Evolutionary conservation across 1,284 basidiomycete species (phyloP).

Genomic region (Takashimella koratensis): DNA sequence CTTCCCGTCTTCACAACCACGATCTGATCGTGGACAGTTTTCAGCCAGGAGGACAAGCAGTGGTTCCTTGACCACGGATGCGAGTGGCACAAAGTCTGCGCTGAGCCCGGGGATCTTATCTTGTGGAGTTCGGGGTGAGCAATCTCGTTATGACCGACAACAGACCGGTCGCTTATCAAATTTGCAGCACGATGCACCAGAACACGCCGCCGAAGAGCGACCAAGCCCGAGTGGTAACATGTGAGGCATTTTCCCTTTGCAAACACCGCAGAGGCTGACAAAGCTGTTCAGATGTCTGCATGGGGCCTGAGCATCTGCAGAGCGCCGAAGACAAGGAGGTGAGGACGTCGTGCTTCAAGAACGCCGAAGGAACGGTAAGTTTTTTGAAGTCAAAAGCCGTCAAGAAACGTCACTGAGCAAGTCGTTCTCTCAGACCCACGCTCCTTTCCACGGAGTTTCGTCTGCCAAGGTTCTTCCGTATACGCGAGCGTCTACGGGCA

Average conservation of each 20-base stretch:
- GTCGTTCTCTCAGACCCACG: background rate
- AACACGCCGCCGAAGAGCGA: slow-evolving; percentile 13
- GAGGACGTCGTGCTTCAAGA: background rate
- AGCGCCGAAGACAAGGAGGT: background rate
- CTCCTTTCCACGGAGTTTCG: background rate
- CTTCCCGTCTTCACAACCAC: too few relatives aligned
- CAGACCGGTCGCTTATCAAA: slow-evolving; percentile 10
- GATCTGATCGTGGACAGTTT: too few relatives aligned
- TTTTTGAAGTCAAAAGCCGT: background rate
- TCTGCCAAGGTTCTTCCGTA: background rate
- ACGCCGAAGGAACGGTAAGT: background rate
- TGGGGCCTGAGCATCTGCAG: background rate
- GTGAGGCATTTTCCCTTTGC: too few relatives aligned
- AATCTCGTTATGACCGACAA: background rate
- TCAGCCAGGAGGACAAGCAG: background rate
- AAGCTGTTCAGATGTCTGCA: background rate
- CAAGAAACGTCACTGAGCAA: background rate
- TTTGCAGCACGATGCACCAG: slow-evolving; percentile 20
- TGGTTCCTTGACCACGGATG: slow-evolving; percentile 29
- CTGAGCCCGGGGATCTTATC: slow-evolving; percentile 23
- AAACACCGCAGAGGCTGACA: too few relatives aligned
- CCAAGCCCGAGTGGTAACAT: slow-evolving; percentile 17
- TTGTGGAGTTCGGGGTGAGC: slow-evolving; percentile 1
- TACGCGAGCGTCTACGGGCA: background rate
- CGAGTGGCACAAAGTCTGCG: slow-evolving; percentile 29